Evolutionary conservation across 1,139 yeast species (phyloP), one percentile per base, ranked within the genome.

Genomic region (Scheffersomyces cryptocercus): DNA sequence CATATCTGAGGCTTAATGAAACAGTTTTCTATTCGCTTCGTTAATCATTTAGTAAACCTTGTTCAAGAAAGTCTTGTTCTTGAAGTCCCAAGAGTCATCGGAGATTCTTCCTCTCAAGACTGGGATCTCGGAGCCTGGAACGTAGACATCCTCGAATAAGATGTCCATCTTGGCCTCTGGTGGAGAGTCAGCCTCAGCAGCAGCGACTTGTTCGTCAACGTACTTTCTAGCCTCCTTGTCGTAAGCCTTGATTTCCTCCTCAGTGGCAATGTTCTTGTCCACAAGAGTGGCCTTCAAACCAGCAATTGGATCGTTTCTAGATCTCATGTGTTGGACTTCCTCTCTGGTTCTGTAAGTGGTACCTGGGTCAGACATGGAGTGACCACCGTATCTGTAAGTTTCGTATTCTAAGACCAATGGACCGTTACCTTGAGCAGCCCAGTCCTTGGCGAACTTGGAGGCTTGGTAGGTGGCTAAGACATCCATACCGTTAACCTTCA

Each of bases 331-430:
- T 76, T 91, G 98, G 58, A 93, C 95, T 79, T 93, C 99, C 77
- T 93, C 99, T 79, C 99, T 90, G 66, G 99, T 93, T 82, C 98
- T 85, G 84, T 93, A 93, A 55, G 98, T 91, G 69, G 98, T 93
- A 81, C 98, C 98, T 62, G 98, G 98, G 73, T 93, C 98, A 56
- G 97, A 91, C 98, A 93, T 93, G 59, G 99, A 93, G 82, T 93
- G 99, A 68, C 99, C 99, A 78, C 99, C 98, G 70, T 93, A 93
- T 81, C 99, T 86, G 77, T 93, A 93, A 58, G 99, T 93, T 77
- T 91, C 97, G 73, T 87, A 93, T 78, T 93, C 99, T 60, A 93
- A 67, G 45, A 93, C 97, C 59, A 93, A 75, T 53, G 99, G 99
- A 50, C 99, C 99, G 64, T 93, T 93, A 62, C 97, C 97, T 51